Base-by-base conservation (phyloP, 2,329 filamentous ascomycete genomes). In the Sclerotinia minor region DNA sequence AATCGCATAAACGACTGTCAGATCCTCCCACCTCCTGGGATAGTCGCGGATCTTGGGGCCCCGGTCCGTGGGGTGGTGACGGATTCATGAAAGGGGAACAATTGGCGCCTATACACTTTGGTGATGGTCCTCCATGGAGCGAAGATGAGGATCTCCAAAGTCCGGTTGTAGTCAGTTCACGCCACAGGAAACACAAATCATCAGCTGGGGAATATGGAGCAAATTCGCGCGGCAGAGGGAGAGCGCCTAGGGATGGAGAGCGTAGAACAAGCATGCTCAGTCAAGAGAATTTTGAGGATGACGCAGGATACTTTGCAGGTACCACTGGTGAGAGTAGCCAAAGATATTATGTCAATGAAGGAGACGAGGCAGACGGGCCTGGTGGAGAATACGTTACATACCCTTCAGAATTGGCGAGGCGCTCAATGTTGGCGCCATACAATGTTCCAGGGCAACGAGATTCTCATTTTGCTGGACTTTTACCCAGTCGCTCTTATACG, bases 71-170 rank as follows among this genome's bases (percentile, higher is more conserved):
- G 75, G 70, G 65, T 55, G 66, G 60, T n/a, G 69, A 69, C 57
- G 80, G 83, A 45, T 84, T 86, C 70, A 84, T 83, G 72, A 89
- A 85, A 65, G 87, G 84, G 32, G 85, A 91, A 72, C 90, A 94
- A 75, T 83, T 96, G 21, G 89, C 92, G 13, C 90, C 91, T 26
- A 93, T 95, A 76, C 87, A 92, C 60, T 94, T 95, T 74, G 91
- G 87, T 5, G 92, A 95, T 76, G 94, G 94, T 0, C 94, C 94
- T 29, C 94, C 94, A 2, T 98, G 93, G 81, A 96, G 92, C 78
- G 94, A 97, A 80, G 94, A 98, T 75, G 93, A 98, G 74, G 95
- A 98, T 78, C 84, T 97, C 54, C 92, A 95, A 76, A 96, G 93
- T 76, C 94, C 94, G 0, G 85, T 89, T 21, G 92, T 97, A 24